These are phyloP conservation scores for Mortierella sp. DNA, from an alignment of 371 early-diverging fungal genomes.

Conservation along the genomic window DNA sequence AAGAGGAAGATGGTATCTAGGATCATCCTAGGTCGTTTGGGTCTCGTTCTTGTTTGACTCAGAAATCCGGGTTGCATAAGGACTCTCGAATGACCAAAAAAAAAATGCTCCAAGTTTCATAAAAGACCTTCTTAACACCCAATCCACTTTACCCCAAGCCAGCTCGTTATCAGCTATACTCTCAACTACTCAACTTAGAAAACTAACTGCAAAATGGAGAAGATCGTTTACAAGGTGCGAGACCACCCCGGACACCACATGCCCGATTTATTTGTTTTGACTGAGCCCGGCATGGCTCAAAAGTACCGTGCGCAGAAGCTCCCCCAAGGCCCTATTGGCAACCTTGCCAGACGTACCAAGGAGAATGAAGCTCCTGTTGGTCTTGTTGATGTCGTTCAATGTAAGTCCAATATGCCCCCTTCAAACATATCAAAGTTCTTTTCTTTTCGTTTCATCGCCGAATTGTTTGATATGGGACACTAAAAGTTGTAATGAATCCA, in stretches of 20 bases:
- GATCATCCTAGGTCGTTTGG: too few relatives aligned
- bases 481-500: too few relatives aligned
- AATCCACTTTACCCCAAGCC: too few relatives aligned
- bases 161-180: not conserved
- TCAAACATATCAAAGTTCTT: not conserved
- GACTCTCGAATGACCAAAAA: too few relatives aligned
- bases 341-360: slow-evolving; percentile 5
- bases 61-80: too few relatives aligned
- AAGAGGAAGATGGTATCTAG: too few relatives aligned
- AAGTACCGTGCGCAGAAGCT: slow-evolving; percentile 41
- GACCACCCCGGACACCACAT: slow-evolving; percentile 27
- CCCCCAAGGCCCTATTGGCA: slow-evolving; percentile 20
- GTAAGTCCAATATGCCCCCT: slow-evolving; percentile 12
- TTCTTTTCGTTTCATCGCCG: not conserved
- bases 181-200: not conserved
- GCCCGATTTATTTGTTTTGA: slow-evolving; percentile 43
- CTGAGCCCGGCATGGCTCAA: slow-evolving; percentile 46
- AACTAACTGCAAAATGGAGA: too few relatives aligned
- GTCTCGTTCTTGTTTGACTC: too few relatives aligned
- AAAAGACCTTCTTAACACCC: too few relatives aligned
- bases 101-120: too few relatives aligned
- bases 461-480: too few relatives aligned
- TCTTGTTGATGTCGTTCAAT: slow-evolving; percentile 47
- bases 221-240: slow-evolving; percentile 46
- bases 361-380: slow-evolving; percentile 12